phyloP scores from a whole-genome alignment of 352 stramenopile species.

The Phytopythium aichiense region DNA sequence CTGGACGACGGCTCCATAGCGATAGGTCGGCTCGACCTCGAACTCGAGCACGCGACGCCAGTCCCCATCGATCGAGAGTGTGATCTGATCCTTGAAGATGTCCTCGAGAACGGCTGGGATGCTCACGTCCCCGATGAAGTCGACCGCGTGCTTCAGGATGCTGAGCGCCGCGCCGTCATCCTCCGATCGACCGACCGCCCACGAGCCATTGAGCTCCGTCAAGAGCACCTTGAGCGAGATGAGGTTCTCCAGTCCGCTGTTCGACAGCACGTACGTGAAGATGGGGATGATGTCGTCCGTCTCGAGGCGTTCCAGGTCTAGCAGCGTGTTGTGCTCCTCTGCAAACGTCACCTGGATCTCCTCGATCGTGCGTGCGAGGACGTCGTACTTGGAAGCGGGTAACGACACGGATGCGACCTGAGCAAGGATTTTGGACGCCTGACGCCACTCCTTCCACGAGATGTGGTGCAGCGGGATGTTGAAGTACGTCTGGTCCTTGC shows the following conservation, averaged over 20 bases:
- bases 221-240: conserved; percentile 76
- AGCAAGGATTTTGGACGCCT: conserved; percentile 63
- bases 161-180: conserved; percentile 66
- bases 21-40: conserved; percentile 80
- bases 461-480: conserved; percentile 82
- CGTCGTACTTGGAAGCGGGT: conserved; percentile 77
- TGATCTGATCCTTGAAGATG: conserved; percentile 89
- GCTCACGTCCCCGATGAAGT: conserved; percentile 84
- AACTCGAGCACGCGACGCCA: conserved; percentile 80
- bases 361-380: conserved; percentile 65
- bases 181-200: conserved; percentile 48
- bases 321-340: conserved; percentile 62
- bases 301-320: conserved; percentile 53
- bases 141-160: conserved; percentile 74
- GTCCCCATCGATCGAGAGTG: conserved; percentile 83
- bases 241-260: conserved; percentile 83
- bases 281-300: conserved; percentile 87
- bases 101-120: conserved; percentile 86
- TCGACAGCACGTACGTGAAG: conserved; percentile 87
- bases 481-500: conserved; percentile 89
- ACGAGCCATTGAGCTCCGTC: conserved; percentile 68
- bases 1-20: conserved; percentile 75
- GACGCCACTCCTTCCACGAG: conserved; percentile 84
- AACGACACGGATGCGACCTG: conserved; percentile 47
- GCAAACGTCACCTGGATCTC: conserved; percentile 74